Evolutionary conservation across 2,329 filamentous ascomycete species (phyloP).

Genomic region (Stemphylium beticola): DNA sequence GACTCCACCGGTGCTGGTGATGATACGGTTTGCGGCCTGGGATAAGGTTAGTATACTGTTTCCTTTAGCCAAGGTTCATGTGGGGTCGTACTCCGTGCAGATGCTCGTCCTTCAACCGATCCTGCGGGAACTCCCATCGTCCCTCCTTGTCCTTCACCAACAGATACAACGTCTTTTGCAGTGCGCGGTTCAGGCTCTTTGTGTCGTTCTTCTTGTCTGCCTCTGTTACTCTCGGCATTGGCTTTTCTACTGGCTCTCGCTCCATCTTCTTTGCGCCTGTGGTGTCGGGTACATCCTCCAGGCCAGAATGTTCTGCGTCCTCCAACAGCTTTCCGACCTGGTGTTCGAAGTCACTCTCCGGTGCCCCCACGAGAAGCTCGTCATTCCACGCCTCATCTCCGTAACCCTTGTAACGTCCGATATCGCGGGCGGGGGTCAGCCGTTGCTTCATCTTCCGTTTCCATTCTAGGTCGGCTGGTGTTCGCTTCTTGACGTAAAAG

Average conservation of each 20-base stretch:
- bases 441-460: slow-evolving; percentile 82
- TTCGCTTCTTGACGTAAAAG: slow-evolving; percentile 95
- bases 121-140: slow-evolving; percentile 82
- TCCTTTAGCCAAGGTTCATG: not conserved
- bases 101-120: slow-evolving; percentile 73
- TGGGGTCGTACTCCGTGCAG: slow-evolving; percentile 75
- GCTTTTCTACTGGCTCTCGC: slow-evolving; percentile 72
- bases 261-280: slow-evolving; percentile 48
- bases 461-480: slow-evolving; percentile 85
- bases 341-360: slow-evolving; percentile 67
- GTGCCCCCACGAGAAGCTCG: slow-evolving; percentile 78
- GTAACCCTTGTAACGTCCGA: slow-evolving; percentile 82
- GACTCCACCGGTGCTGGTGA: slow-evolving; percentile 77
- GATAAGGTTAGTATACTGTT: slow-evolving; percentile 18
- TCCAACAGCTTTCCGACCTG: slow-evolving; percentile 73
- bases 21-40: slow-evolving; percentile 80
- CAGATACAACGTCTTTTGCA: slow-evolving; percentile 86
- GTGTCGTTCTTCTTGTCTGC: slow-evolving; percentile 79
- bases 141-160: slow-evolving; percentile 76
- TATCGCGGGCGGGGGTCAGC: slow-evolving; percentile 78
- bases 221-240: slow-evolving; percentile 73
- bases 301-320: slow-evolving; percentile 69
- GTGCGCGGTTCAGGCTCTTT: slow-evolving; percentile 76
- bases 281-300: slow-evolving; percentile 48
- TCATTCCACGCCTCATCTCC: slow-evolving; percentile 84